Base-by-base conservation (phyloP, 208 protist genomes). In the Leptomonas pyrrhocoris region DNA sequence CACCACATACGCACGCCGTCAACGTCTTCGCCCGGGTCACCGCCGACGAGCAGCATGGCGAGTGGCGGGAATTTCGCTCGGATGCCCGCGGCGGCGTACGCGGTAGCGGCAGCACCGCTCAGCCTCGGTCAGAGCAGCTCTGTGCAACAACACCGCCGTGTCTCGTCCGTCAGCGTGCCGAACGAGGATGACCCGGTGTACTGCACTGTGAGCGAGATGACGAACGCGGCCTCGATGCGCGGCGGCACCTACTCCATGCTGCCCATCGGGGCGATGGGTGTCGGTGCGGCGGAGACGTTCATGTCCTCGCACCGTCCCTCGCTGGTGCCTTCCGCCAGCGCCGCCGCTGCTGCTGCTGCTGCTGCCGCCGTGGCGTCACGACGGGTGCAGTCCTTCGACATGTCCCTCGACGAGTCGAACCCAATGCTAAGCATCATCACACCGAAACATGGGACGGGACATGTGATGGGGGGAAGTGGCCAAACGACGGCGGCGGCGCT, bases 201-300 rank as follows among this genome's bases (percentile, higher is more conserved):
- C 46, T 68, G 48, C 65, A 69, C 74, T 13, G 74, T 79, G 34
- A 79, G 74, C 43, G 74, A 79, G 28, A 74, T 68, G 60, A 70
- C 74, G 21, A 79, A 71, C 15, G 45, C 59, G 30, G 36, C 49
- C 2, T 66, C 60, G 36, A 31, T 56, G 62, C 62, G 62, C 2
- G 46, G 70, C 19, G 66, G 42, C 55, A 55, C 45, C 42, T 11
- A 16, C 49, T 66, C 58, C 16, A 28, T 46, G 2, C 28, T 46
- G 12, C 46, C 54, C 0, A 28, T 18, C 18, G 49, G 56, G 18
- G 23, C 38, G 15, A 8, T 31, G 27, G 27, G 0, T 15, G 48
- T 2, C 9, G n/a, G 6, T 31, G 43, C 6, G 0, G 34, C 25
- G 9, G 13, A 16, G 16, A 42, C 15, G 18, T n/a, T 53, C n/a